Conservation (phyloP, 805 yeast genomes). For the Alloascoidea hylecoeti region DNA sequence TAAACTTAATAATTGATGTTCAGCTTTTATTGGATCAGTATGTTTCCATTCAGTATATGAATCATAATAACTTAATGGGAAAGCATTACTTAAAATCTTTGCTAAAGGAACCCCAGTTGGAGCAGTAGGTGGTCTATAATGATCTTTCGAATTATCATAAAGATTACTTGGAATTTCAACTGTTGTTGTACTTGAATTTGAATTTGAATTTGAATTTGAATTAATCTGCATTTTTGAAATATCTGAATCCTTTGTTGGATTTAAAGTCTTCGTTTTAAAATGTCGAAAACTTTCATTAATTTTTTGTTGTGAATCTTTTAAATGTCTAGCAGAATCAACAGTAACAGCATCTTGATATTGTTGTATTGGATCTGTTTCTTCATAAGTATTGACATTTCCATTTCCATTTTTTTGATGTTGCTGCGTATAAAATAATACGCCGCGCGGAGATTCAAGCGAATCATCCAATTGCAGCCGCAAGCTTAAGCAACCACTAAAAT, state of each 20-base stretch:
- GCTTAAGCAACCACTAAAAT: too few species aligned
- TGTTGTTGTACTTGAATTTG: neutral
- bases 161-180: neutral
- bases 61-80: slow-evolving; percentile 21
- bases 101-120: slow-evolving; percentile 19
- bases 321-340: too few species aligned
- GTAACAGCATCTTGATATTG: too few species aligned
- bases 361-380: too few species aligned
- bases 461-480: too few species aligned
- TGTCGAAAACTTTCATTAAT: neutral
- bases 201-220: neutral
- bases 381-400: too few species aligned
- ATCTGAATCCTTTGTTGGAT: neutral
- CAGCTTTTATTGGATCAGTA: slow-evolving; percentile 21
- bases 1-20: slow-evolving; percentile 34
- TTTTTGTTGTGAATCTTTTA: neutral
- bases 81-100: slow-evolving; percentile 12
- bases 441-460: too few species aligned
- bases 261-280: neutral
- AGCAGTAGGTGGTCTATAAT: slow-evolving; percentile 14
- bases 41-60: slow-evolving; percentile 24
- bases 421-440: too few species aligned
- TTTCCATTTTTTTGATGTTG: too few species aligned
- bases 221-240: neutral
- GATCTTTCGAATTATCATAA: neutral